Evolutionary conservation across 345 rosid species (phyloP).

Genomic region (Hevea brasiliensis): DNA sequence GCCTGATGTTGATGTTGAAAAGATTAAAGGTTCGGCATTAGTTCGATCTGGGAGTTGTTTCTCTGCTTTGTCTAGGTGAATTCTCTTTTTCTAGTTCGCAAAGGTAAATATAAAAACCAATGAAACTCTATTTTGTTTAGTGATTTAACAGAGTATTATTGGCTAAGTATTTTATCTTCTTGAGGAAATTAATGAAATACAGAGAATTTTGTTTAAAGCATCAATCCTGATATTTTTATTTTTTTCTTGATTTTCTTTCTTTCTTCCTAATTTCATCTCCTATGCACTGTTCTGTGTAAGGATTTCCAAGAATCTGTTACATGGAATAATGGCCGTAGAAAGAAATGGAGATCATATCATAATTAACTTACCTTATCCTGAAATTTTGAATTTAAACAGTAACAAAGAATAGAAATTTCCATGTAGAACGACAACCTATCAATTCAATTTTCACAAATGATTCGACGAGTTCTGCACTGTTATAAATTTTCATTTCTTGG

Average conservation of each 20-base stretch:
- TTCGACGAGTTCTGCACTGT: background rate
- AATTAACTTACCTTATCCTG: background rate
- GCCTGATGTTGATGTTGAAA: constrained; percentile 39
- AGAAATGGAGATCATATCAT: too few species aligned
- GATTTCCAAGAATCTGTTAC: too few species aligned
- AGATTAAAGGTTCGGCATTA: constrained; percentile 30
- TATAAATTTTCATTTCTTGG: background rate
- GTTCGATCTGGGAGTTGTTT: constrained; percentile 67
- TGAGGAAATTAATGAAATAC: too few species aligned
- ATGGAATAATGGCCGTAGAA: too few species aligned
- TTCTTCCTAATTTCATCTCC: background rate
- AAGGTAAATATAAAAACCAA: background rate
- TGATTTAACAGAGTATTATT: background rate
- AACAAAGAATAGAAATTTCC: background rate
- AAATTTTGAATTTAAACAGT: background rate
- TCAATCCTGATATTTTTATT: background rate
- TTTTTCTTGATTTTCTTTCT: background rate
- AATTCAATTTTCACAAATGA: background rate
- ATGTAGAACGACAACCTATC: background rate
- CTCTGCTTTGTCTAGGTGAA: constrained; percentile 52
- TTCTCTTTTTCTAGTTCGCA: background rate
- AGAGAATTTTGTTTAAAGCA: background rate
- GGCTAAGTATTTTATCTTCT: background rate
- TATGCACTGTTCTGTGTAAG: too few species aligned
- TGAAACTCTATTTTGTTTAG: background rate